These are phyloP conservation scores for Xylariaceae sp. DNA, from an alignment of 2,329 filamentous ascomycete species.

Conservation along the genomic window DNA sequence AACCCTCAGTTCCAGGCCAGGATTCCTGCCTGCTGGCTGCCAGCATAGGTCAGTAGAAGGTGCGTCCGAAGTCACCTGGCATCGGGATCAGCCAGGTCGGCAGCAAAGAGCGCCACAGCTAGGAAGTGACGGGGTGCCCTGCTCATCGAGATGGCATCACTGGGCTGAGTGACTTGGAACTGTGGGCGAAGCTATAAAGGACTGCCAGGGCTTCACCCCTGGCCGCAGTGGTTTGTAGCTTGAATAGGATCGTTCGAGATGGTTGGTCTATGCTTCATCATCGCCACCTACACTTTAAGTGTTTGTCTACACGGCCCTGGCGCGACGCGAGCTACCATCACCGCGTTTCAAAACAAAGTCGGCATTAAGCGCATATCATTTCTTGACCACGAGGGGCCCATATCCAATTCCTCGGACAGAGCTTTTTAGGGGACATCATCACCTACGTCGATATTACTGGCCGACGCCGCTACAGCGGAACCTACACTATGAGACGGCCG, in stretches of 20 bases:
- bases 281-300: constrained; percentile 17
- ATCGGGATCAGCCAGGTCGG: neutral
- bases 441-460: constrained; percentile 40
- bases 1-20: too few relatives aligned
- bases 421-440: constrained; percentile 34
- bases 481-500: constrained; percentile 34
- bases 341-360: neutral
- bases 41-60: too few relatives aligned
- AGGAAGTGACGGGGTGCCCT: too few relatives aligned
- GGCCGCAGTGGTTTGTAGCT: too few relatives aligned
- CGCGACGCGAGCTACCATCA: constrained; percentile 1
- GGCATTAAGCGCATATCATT: constrained; percentile 22
- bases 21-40: too few relatives aligned
- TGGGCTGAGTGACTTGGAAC: neutral
- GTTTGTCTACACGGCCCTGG: constrained; percentile 11
- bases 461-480: constrained; percentile 38
- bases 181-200: neutral
- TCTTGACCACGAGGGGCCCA: constrained; percentile 23
- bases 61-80: neutral
- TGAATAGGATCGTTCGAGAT: constrained; percentile 22
- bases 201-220: too few relatives aligned
- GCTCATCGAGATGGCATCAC: constrained; percentile 4
- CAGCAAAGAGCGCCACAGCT: constrained; percentile 9
- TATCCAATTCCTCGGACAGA: constrained; percentile 23
- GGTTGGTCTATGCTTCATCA: constrained; percentile 14